These are phyloP conservation scores for Tylopilus sp. DNA, from an alignment of 1,284 basidiomycete genomes.

Conservation along the genomic window DNA sequence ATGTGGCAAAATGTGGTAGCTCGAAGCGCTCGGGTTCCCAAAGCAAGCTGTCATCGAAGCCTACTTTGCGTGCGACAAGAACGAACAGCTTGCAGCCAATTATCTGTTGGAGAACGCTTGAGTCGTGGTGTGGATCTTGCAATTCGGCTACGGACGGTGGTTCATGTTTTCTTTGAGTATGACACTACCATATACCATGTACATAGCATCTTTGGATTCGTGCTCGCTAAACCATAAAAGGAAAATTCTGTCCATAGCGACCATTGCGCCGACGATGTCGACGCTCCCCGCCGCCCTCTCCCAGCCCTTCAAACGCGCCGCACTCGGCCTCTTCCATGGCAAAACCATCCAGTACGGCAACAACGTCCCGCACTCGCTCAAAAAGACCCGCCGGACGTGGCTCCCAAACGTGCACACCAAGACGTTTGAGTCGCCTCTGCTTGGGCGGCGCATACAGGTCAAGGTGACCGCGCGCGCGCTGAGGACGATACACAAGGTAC, in stretches of 20 bases:
- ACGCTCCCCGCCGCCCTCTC: slow-evolving; percentile 37
- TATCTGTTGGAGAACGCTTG: slow-evolving; percentile 5
- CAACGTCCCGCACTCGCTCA: slow-evolving; percentile 86
- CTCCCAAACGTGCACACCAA: slow-evolving; percentile 81
- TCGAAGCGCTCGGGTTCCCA: slow-evolving; percentile 7
- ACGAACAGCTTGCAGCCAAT: slow-evolving; percentile 8
- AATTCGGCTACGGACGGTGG: too few species aligned
- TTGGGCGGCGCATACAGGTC: slow-evolving; percentile 54
- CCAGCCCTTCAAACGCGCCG: slow-evolving; percentile 70
- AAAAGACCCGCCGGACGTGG: slow-evolving; percentile 89
- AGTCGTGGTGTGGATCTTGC: too few species aligned
- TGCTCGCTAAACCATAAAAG: too few species aligned
- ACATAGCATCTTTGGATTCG: too few species aligned
- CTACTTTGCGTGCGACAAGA: slow-evolving; percentile 10
- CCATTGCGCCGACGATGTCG: slow-evolving; percentile 20
- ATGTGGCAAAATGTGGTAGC: not conserved
- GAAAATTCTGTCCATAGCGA: not conserved
- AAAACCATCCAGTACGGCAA: slow-evolving; percentile 79
- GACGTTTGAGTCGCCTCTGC: slow-evolving; percentile 60
- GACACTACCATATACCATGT: too few species aligned
- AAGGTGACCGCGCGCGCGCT: slow-evolving; percentile 72
- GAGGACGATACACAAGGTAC: slow-evolving; percentile 74
- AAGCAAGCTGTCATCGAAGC: slow-evolving; percentile 7
- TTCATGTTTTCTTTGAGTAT: too few species aligned
- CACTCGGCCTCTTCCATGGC: slow-evolving; percentile 75